A percentile compares a stretch with the other conserved stretches of the same genome.
These are phyloP conservation scores for Streptanthus diversifolius DNA, from an alignment of 345 rosid species.

Conservation along the genomic window DNA sequence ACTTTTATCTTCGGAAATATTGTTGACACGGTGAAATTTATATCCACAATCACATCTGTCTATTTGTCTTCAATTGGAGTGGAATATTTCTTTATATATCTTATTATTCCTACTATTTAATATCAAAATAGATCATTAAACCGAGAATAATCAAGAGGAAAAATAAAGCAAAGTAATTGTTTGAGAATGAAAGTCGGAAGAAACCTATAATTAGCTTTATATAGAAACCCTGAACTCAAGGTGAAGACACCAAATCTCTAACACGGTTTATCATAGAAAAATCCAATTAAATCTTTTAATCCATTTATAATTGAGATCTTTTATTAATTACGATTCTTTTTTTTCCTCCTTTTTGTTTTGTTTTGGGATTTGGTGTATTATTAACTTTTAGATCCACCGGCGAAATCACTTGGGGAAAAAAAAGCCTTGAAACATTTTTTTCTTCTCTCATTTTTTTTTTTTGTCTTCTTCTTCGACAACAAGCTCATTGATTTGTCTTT, in stretches of 20 bases:
- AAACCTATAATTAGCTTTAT: constrained; percentile 25
- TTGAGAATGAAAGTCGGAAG: constrained; percentile 23
- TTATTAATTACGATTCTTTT: not conserved
- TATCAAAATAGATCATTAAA: not conserved
- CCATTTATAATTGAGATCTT: constrained; percentile 18
- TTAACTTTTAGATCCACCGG: constrained; percentile 28
- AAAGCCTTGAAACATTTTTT: constrained; percentile 8
- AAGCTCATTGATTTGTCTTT: constrained; percentile 28
- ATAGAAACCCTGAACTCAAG: constrained; percentile 30
- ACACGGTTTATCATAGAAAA: constrained; percentile 11
- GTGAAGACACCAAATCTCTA: constrained; percentile 21
- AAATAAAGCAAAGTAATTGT: not conserved
- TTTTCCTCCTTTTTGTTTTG: not conserved
- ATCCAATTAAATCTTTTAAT: not conserved
- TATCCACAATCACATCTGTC: not conserved
- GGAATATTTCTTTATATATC: not conserved
- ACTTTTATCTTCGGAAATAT: not conserved
- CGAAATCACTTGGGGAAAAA: not conserved
- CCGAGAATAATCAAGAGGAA: not conserved
- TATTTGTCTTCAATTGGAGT: not conserved
- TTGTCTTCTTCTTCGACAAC: constrained; percentile 18
- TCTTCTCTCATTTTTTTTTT: not conserved
- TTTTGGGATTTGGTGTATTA: not conserved
- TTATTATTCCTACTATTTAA: too few relatives aligned
- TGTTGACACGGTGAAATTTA: not conserved